Conservation (phyloP, 495 filamentous ascomycete genomes). For the Aspergillus taichungensis region DNA sequence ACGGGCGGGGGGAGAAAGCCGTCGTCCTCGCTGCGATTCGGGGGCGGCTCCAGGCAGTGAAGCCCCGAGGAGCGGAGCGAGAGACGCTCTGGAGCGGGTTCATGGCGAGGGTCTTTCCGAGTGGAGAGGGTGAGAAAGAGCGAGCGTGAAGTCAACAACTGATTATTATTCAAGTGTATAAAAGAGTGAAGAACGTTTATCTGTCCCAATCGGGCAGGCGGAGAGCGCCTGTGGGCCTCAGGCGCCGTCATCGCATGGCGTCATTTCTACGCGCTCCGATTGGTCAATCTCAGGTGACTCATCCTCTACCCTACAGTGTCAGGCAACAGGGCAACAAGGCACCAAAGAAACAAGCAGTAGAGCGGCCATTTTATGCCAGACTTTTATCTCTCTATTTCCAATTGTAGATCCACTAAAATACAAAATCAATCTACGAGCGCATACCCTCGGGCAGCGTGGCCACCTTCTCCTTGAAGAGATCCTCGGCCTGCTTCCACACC, state of each 20-base stretch:
- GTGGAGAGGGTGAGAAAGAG: background rate
- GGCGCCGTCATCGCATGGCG: slow-evolving; percentile 12
- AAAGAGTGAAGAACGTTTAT: background rate
- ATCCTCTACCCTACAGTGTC: background rate
- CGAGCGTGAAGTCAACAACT: background rate
- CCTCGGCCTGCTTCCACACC: slow-evolving; percentile 79
- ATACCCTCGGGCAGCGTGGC: slow-evolving; percentile 48
- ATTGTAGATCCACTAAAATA: no score
- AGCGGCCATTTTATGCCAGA: no score
- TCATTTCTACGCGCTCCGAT: slow-evolving; percentile 13
- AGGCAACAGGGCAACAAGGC: no score
- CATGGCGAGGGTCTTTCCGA: slow-evolving; percentile 8
- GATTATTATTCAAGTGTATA: background rate
- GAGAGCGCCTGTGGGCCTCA: slow-evolving; percentile 11
- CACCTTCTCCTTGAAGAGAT: slow-evolving; percentile 80
- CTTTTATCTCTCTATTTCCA: no score
- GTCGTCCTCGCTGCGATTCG: slow-evolving; percentile 7
- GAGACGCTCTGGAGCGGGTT: slow-evolving; percentile 17
- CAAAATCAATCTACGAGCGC: no score
- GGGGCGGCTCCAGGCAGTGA: slow-evolving; percentile 8
- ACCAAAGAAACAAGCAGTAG: no score
- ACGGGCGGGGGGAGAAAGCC: slow-evolving; percentile 4
- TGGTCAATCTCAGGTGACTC: slow-evolving; percentile 10
- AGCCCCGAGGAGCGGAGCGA: slow-evolving; percentile 16
- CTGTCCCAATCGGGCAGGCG: slow-evolving; percentile 9